A percentile compares a stretch with the other conserved stretches of the same genome.
Conservation (phyloP, 2,329 filamentous ascomycete species). For the Ophiostoma himal-ulmi region DNA sequence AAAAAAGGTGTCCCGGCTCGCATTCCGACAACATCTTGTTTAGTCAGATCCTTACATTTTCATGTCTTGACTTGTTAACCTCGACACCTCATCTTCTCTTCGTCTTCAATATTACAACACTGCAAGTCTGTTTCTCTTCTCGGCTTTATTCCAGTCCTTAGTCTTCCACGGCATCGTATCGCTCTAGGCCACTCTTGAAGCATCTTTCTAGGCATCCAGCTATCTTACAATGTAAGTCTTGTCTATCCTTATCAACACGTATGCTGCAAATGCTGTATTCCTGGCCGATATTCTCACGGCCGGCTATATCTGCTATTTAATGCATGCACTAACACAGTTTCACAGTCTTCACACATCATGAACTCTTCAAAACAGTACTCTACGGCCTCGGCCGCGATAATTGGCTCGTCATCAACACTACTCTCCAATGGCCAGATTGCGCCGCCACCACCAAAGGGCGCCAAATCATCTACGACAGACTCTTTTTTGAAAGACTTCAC, state of each 20-base stretch:
- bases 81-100: not conserved
- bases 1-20: not conserved
- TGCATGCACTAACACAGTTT: not conserved
- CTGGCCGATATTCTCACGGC: too few species aligned
- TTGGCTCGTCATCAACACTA: not conserved
- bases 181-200: not conserved
- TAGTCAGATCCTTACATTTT: not conserved
- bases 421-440: constrained; percentile 22
- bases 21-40: not conserved
- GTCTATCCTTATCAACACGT: not conserved
- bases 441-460: constrained; percentile 31
- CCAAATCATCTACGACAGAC: constrained; percentile 43
- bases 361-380: constrained; percentile 17
- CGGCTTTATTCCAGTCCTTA: not conserved
- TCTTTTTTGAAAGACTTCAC: constrained; percentile 73
- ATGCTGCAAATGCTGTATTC: not conserved
- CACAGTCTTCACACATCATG: constrained; percentile 5
- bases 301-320: not conserved
- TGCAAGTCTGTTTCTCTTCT: not conserved
- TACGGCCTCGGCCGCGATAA: not conserved
- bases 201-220: not conserved
- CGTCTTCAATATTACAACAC: not conserved
- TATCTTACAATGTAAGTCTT: not conserved
- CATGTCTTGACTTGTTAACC: not conserved
- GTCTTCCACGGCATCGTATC: not conserved